A percentile compares a stretch with the other conserved stretches of the same genome.
phyloP scores from a whole-genome alignment of 345 rosid species.

The Psidium friedrichsthalianum region DNA sequence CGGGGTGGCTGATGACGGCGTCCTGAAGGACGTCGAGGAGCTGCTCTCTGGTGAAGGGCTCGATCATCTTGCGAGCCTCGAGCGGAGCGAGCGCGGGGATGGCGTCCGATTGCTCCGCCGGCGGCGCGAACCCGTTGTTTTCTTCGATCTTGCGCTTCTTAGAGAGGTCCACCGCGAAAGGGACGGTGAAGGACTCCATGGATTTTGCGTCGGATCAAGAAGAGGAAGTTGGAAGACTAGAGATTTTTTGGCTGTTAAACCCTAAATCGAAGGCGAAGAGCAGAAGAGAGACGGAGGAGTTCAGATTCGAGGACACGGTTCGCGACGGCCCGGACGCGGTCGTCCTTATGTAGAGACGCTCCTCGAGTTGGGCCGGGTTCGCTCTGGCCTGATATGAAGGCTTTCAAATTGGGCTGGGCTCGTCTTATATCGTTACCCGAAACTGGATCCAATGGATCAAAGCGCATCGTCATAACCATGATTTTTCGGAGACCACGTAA shows the following conservation, averaged over 20 bases:
- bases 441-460: not conserved
- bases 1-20: conserved; percentile 39
- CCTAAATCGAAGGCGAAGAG: not conserved
- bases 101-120: not conserved
- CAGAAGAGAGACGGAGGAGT: not conserved
- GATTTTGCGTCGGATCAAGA: not conserved
- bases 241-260: not conserved
- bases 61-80: conserved; percentile 55
- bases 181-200: not conserved
- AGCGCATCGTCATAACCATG: not conserved
- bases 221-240: not conserved
- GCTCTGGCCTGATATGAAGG: not conserved
- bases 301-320: not conserved
- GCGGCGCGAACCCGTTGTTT: conserved; percentile 20
- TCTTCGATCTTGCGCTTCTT: conserved; percentile 24
- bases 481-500: too few species aligned
- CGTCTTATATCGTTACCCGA: not conserved
- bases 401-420: not conserved
- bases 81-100: conserved; percentile 19
- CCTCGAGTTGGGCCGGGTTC: not conserved
- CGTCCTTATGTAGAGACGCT: not conserved
- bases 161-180: not conserved
- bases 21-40: conserved; percentile 50
- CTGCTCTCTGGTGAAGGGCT: conserved; percentile 48
- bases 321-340: not conserved